Base-by-base conservation (phyloP, 495 filamentous ascomycete species). In the Neurospora hispaniola region DNA sequence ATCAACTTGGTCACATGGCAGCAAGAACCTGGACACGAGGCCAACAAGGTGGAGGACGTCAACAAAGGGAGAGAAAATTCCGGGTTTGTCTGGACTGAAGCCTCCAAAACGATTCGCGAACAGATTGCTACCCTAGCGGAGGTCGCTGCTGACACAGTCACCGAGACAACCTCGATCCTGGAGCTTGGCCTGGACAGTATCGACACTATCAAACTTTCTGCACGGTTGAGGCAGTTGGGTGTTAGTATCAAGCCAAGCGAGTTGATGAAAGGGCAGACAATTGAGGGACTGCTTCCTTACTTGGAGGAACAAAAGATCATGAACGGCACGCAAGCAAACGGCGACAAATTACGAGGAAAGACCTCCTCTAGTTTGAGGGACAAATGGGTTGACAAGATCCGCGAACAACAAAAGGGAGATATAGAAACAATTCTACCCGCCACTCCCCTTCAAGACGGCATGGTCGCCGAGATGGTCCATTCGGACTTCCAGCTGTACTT, bases 401-500 rank as follows among this genome's bases (percentile, higher is more conserved):
- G 73, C 31, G 27, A 70, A 0, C 73, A 70, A 40, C 69, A 77
- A 4, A 41, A 14, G 8, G 73, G 70, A 6, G 46, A 70, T 2
- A 31, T 90, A 14, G 87, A 91, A 46, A 76, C 80, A 18, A 81
- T 92, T 23, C 81, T 92, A 20, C 90, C 89, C 3, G 81, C 87
- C 7, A 91, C 93, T 0, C 90, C 94, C 14, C 83, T 95, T 3
- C 94, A 97, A 79, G 92, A 96, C 76, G 90, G 88, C 43, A 93
- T 97, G 87, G 82, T 97, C 59, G 89, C 89, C 0, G 88, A 90
- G 69, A 96, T 95, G 85, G 72, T 91, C 9, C 81, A 85, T 23
- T 92, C 92, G 0, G 81, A 87, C 10, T 90, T 89, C 72, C 82
- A 83, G 35, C 83, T 88, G 73, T 97, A 97, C 78, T 94, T 93